phyloP scores from a whole-genome alignment of 2,329 filamentous ascomycete genomes.

The Mycosphaerelloides madeirae region DNA sequence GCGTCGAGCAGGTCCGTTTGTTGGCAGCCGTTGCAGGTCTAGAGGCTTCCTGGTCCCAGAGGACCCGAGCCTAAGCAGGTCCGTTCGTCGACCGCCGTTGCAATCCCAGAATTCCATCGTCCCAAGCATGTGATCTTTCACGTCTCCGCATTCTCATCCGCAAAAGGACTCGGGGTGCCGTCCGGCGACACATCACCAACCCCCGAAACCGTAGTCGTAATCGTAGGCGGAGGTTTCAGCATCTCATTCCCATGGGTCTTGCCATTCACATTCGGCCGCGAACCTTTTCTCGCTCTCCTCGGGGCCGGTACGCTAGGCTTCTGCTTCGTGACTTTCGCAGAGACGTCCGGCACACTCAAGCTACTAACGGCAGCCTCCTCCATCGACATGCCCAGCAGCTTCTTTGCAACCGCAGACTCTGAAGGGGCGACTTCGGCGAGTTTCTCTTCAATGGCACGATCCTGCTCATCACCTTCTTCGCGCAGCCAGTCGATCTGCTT shows the following conservation, averaged over 20 bases:
- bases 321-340: constrained; percentile 65
- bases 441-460: constrained; percentile 22
- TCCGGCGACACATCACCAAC: constrained; percentile 12
- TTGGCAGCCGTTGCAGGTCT: too few species aligned
- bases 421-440: constrained; percentile 24
- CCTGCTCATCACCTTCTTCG: constrained; percentile 30
- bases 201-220: constrained; percentile 3
- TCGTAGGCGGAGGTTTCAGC: constrained; percentile 12
- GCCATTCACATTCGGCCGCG: constrained; percentile 11
- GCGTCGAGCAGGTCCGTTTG: too few species aligned
- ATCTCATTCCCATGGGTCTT: constrained; percentile 3
- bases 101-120: not conserved
- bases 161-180: constrained; percentile 20
- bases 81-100: not conserved
- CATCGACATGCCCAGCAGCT: constrained; percentile 67
- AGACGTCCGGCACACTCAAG: constrained; percentile 69
- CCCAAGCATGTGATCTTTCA: constrained; percentile 5
- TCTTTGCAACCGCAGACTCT: constrained; percentile 39
- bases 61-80: too few species aligned
- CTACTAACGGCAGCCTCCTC: constrained; percentile 62
- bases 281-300: constrained; percentile 51
- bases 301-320: constrained; percentile 79
- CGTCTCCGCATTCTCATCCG: constrained; percentile 19
- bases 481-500: constrained; percentile 36
- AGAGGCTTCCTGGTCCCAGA: not conserved